Base-by-base conservation (phyloP, 2,329 filamentous ascomycete genomes). In the Ascochyta lentis region DNA sequence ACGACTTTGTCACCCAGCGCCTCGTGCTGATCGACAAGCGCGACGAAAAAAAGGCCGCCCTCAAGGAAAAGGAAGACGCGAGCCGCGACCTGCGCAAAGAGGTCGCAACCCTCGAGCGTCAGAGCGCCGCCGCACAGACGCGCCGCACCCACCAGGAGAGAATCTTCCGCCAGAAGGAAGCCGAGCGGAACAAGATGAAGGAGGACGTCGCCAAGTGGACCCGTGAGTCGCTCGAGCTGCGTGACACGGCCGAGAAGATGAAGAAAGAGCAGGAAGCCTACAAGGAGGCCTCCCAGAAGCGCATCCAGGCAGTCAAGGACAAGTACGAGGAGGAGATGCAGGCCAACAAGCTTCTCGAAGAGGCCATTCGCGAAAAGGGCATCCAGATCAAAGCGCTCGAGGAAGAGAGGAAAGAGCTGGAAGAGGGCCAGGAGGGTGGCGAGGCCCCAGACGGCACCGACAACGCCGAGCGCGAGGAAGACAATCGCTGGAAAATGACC, bases 41-140 rank as follows among this genome's bases (percentile, higher is more conserved):
- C 56, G 91, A 96, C 63, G 84, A 89, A 46, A 87, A 96, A 72
- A 88, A 85, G 67, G 88, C 89, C 59, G 83, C 88, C 19, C 81
- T 95, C 49, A 95, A 91, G 72, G 91, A 96, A 69, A 96, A 96
- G 74, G 94, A 98, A 62, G 92, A 96, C 68, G 90, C 88, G 46
- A 97, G 92, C 44, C 88, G 91, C 40, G 92, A 92, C 69, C 78
- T 97, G 49, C 91, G 90, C 68, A 89, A 89, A 59, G 89, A 94
- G 70, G 88, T 96, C 49, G 88, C 91, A 48, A 86, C 85, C 41
- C 86, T 93, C 6, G 92, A 96, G 73, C 87, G 91, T 49, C 83
- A 90, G 61, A 96, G 96, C 79, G 87, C 92, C 43, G 84, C 87
- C 4, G 89, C 91, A 1, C 89, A 96, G 70, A 90, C 89, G 60